Evolutionary conservation across 2,329 filamentous ascomycete species (phyloP).

Genomic region (Dryadomyces quercus-mongolicae): DNA sequence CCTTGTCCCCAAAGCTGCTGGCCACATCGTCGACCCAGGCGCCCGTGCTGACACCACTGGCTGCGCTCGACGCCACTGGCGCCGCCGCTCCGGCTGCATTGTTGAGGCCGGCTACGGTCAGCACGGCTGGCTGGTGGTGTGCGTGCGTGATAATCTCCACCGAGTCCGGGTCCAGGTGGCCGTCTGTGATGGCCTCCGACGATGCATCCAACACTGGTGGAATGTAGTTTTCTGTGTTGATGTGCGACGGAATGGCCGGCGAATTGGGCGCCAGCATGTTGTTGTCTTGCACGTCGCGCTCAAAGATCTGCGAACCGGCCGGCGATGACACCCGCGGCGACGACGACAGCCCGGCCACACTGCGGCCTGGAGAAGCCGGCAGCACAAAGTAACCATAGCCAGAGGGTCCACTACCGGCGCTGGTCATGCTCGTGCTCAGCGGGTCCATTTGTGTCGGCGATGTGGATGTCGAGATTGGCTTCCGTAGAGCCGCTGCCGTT

Average conservation of each 20-base stretch:
- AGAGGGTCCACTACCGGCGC: conserved; percentile 18
- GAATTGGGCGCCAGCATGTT: conserved; percentile 51
- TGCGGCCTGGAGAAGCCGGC: conserved; percentile 54
- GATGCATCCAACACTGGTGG: conserved; percentile 84
- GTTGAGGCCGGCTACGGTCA: conserved; percentile 41
- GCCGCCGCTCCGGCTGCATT: conserved; percentile 23
- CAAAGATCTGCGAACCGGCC: conserved; percentile 73
- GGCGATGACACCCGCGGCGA: conserved; percentile 71
- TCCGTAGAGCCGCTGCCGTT: conserved; percentile 18
- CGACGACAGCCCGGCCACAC: conserved; percentile 37
- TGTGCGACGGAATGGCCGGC: conserved; percentile 83
- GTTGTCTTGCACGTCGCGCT: conserved; percentile 79
- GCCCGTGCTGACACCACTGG: conserved; percentile 13
- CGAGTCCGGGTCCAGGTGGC: conserved; percentile 69
- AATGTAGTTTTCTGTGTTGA: conserved; percentile 89
- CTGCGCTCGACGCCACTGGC: conserved; percentile 13
- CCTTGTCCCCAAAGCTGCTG: conserved; percentile 32
- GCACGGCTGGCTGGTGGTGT: conserved; percentile 67
- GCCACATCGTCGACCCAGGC: conserved; percentile 47
- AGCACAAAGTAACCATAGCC: conserved; percentile 21
- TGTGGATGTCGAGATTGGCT: conserved; percentile 21
- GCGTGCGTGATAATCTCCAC: conserved; percentile 89
- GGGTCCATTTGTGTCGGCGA: conserved; percentile 22
- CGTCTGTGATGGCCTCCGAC: conserved; percentile 82
- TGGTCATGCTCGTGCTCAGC: conserved; percentile 29